phyloP scores from a whole-genome alignment of 2,329 filamentous ascomycete genomes.

The Byssochlamys sp. region DNA sequence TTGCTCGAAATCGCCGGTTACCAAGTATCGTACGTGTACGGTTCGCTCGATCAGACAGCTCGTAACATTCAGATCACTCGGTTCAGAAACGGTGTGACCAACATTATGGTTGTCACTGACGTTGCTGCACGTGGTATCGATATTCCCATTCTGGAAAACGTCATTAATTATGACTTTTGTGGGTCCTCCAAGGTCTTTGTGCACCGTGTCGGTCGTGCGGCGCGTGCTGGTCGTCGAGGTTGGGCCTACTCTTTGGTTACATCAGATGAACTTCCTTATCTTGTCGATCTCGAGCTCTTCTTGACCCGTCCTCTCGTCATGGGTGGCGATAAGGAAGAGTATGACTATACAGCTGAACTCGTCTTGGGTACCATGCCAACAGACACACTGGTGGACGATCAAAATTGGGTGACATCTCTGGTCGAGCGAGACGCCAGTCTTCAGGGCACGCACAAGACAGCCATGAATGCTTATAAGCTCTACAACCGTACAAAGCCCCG shows the following conservation, averaged over 20 bases:
- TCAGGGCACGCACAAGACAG: constrained; percentile 58
- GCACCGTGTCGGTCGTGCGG: constrained; percentile 89
- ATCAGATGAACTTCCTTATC: constrained; percentile 79
- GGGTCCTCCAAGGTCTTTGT: constrained; percentile 94
- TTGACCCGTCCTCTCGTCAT: constrained; percentile 73
- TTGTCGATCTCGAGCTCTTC: constrained; percentile 89
- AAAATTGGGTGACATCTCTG: constrained; percentile 75
- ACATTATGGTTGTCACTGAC: constrained; percentile 91
- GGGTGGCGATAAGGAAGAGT: constrained; percentile 54
- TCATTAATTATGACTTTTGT: constrained; percentile 98
- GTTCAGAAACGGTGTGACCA: constrained; percentile 72
- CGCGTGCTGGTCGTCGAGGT: constrained; percentile 79
- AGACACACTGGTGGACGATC: constrained; percentile 61
- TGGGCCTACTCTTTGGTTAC: constrained; percentile 92
- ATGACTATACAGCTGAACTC: constrained; percentile 69
- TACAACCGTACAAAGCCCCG: constrained; percentile 84
- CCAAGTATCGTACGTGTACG: constrained; percentile 86
- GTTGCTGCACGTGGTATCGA: constrained; percentile 95
- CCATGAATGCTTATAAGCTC: constrained; percentile 79
- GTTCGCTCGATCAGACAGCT: constrained; percentile 85
- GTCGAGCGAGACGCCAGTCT: constrained; percentile 69
- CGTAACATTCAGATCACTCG: constrained; percentile 84
- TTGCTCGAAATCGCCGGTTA: constrained; percentile 76
- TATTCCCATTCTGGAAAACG: constrained; percentile 89
- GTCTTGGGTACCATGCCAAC: constrained; percentile 68